Evolutionary conservation across 1,139 yeast species (phyloP), one percentile per base, ranked within the genome.

Genomic region (Yamadazyma sp.): DNA sequence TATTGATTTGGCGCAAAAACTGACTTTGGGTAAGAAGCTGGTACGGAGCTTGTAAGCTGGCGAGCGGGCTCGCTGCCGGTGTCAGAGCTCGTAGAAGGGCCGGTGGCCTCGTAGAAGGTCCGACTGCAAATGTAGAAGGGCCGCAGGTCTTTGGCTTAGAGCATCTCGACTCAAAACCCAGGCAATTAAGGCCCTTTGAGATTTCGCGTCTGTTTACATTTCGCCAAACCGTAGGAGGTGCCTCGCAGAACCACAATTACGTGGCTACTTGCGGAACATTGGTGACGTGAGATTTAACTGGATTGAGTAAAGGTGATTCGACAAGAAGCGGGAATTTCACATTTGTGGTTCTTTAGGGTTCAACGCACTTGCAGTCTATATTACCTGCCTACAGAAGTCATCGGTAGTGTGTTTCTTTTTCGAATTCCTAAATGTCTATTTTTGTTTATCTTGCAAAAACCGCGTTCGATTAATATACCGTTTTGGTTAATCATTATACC

Each of bases 181-280:
- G n/a, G n/a, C n/a, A n/a, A n/a, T n/a, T n/a, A n/a, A n/a, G n/a
- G n/a, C n/a, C n/a, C n/a, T n/a, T 9, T 10, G 6, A 6, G 12
- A 5, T 30, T 30, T 30, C 33, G 33, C 33, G 33, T 30, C 23
- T 30, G 33, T 30, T 30, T 30, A 30, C 33, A 7, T 30, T 18
- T 30, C 33, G 31, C 20, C 29, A 26, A 26, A 26, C 22, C 8
- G 22, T 20, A 20, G 22, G 22, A 20, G 22, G 22, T 20, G 22
- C 22, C 22, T 20, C 22, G 22, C 5, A 20, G 8, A 6, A 20
- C 5, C 8, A 20, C 5, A 20, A 20, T 28, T 28, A 28, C 31
- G 31, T 28, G 31, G 16, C 5, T 7, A 9, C 12, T 7, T 6
- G 26, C 11, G n/a, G 26, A n/a, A 26, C 12, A 5, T 11, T 26